These are phyloP conservation scores for Globisporangium echinulatum DNA, from an alignment of 352 stramenopile genomes.

Conservation along the genomic window DNA sequence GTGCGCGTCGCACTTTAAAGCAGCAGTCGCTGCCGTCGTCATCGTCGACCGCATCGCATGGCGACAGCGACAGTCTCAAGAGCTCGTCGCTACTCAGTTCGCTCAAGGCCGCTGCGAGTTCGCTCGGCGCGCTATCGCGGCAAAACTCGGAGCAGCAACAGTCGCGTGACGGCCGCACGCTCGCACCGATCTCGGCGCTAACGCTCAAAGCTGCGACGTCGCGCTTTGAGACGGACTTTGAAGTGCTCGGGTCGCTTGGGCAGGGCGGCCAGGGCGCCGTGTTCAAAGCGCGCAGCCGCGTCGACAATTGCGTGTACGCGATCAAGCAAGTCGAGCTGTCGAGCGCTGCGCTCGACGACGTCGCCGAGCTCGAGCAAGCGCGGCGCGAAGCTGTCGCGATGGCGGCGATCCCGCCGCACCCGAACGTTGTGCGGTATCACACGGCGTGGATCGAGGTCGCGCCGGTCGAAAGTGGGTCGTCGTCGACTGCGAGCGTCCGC, in stretches of 20 bases:
- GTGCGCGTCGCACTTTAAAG: background rate
- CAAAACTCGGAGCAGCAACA: background rate
- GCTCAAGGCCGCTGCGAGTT: conserved; percentile 4
- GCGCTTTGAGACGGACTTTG: conserved; percentile 72
- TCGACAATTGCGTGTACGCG: conserved; percentile 68
- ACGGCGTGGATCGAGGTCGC: conserved; percentile 73
- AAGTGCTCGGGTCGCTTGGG: conserved; percentile 51
- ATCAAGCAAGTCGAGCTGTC: conserved; percentile 72
- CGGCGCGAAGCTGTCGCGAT: conserved; percentile 74
- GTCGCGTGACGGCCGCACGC: background rate
- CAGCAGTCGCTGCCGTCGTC: too few species aligned
- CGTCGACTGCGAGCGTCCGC: conserved; percentile 26
- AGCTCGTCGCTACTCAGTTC: conserved; percentile 1
- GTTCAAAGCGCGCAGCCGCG: conserved; percentile 66
- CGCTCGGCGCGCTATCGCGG: background rate
- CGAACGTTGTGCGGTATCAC: conserved; percentile 78
- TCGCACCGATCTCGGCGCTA: background rate
- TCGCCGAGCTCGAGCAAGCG: conserved; percentile 42
- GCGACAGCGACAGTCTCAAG: background rate
- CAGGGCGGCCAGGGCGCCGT: conserved; percentile 70
- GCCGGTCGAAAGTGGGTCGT: conserved; percentile 17
- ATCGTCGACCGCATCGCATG: background rate
- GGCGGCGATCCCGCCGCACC: conserved; percentile 57
- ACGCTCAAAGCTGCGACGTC: conserved; percentile 14
- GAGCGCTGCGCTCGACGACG: conserved; percentile 31